Conservation (phyloP, 371 early-diverging fungal genomes). For the Mortierella sp. region DNA sequence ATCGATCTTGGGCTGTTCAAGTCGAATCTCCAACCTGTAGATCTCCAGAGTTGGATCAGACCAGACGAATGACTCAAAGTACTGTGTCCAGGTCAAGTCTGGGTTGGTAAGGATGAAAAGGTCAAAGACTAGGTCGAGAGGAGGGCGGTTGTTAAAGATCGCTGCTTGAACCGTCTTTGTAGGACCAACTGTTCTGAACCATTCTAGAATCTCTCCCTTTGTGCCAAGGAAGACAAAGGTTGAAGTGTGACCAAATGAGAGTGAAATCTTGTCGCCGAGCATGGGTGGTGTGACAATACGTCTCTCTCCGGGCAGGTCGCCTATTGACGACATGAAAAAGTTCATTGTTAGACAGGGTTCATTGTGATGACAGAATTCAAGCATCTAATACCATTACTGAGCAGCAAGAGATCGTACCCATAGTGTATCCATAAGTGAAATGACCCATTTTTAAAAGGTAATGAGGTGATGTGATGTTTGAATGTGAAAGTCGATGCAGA, state of each 20-base stretch:
- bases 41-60: conserved; percentile 43
- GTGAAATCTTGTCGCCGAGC: conserved; percentile 55
- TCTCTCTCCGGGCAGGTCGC: conserved; percentile 44
- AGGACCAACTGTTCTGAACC: conserved; percentile 51
- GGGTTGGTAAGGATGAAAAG: conserved; percentile 44
- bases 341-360: not conserved
- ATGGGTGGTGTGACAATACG: conserved; percentile 51
- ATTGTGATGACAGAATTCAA: not conserved
- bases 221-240: conserved; percentile 56
- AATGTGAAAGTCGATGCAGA: not conserved
- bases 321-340: not conserved
- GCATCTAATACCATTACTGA: not conserved
- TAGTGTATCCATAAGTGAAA: conserved; percentile 49
- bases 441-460: conserved; percentile 1
- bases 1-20: conserved; percentile 51
- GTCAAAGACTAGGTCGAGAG: conserved; percentile 50
- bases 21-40: conserved; percentile 45
- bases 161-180: conserved; percentile 35
- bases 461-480: not conserved
- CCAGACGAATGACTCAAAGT: conserved; percentile 36
- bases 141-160: conserved; percentile 31
- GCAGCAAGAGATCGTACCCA: conserved; percentile 20
- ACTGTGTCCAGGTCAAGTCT: conserved; percentile 47
- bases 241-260: conserved; percentile 51
- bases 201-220: conserved; percentile 49